phyloP scores from a whole-genome alignment of 768 basidiomycete species.

The Fistulinella prunicolor region DNA sequence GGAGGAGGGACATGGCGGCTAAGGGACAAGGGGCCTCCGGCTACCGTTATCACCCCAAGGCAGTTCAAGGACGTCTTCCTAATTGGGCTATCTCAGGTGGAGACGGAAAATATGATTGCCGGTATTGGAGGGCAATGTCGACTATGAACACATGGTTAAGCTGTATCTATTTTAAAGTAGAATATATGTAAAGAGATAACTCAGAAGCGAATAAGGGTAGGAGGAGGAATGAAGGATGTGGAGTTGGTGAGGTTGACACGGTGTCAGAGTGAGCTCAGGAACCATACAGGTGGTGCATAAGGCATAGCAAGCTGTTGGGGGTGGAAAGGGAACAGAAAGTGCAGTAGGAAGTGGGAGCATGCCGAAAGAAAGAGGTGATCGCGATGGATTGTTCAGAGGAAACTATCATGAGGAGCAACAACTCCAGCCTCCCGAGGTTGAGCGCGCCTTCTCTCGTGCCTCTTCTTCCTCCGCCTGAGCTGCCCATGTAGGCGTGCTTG shows the following conservation, averaged over 20 bases:
- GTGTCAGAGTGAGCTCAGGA: constrained; percentile 24
- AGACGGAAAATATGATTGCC: constrained; percentile 7
- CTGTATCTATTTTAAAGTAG: constrained; percentile 36
- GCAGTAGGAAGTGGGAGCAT: constrained; percentile 23
- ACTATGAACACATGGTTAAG: constrained; percentile 38
- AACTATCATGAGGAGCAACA: constrained; percentile 55
- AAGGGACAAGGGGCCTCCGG: constrained; percentile 20
- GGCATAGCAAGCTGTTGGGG: constrained; percentile 27
- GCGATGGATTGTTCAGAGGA: constrained; percentile 7
- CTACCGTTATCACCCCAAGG: background rate
- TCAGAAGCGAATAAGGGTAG: constrained; percentile 34
- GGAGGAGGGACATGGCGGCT: constrained; percentile 53
- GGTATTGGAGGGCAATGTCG: constrained; percentile 8
- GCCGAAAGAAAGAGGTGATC: constrained; percentile 13
- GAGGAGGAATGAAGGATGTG: constrained; percentile 12
- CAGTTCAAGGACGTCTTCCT: constrained; percentile 21
- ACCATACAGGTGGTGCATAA: constrained; percentile 26
- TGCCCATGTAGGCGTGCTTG: constrained; percentile 68
- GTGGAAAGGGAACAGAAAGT: constrained; percentile 3
- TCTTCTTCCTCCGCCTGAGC: constrained; percentile 81
- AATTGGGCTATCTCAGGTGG: constrained; percentile 20
- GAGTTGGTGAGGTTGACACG: constrained; percentile 14
- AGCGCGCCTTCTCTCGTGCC: constrained; percentile 51
- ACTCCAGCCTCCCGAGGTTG: constrained; percentile 54
- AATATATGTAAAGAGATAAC: constrained; percentile 42